Conservation (phyloP, 768 basidiomycete species). For the Leucocoprinus birnbaumii region DNA sequence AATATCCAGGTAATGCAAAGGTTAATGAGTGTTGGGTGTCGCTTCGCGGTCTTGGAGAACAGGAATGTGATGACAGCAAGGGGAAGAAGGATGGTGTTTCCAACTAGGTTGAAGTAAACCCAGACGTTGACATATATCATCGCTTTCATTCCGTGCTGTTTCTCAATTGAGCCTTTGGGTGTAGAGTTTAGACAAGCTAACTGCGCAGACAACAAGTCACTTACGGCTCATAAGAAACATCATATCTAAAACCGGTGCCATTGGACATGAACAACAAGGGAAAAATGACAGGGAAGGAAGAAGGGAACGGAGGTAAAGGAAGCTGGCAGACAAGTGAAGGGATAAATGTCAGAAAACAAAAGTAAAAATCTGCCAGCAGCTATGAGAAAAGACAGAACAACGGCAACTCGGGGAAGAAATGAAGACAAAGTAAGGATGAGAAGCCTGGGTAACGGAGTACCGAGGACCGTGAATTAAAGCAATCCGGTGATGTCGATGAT, state of each 20-base stretch:
- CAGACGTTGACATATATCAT: slow-evolving; percentile 31
- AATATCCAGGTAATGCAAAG: slow-evolving; percentile 47
- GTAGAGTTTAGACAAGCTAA: not conserved
- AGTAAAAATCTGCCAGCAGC: slow-evolving; percentile 6
- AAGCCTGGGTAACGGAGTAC: slow-evolving; percentile 6
- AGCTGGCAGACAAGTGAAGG: slow-evolving; percentile 12
- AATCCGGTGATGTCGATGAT: no score
- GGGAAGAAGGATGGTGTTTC: slow-evolving; percentile 42
- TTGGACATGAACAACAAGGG: not conserved
- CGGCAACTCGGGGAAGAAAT: not conserved
- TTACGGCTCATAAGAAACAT: not conserved
- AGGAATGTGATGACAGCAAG: slow-evolving; percentile 43
- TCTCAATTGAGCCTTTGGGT: not conserved
- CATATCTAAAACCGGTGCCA: not conserved
- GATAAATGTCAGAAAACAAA: not conserved
- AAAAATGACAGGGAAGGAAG: slow-evolving; percentile 13
- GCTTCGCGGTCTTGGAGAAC: slow-evolving; percentile 31
- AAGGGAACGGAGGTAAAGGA: slow-evolving; percentile 19
- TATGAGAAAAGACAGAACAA: not conserved
- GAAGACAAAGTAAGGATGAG: not conserved
- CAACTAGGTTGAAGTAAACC: slow-evolving; percentile 43
- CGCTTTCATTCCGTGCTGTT: slow-evolving; percentile 9
- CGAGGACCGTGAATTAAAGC: no score
- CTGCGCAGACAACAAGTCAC: not conserved
- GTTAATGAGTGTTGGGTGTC: slow-evolving; percentile 43